Conservation (phyloP, 2,329 filamentous ascomycete species). For the Ceratocystis smalleyi region DNA sequence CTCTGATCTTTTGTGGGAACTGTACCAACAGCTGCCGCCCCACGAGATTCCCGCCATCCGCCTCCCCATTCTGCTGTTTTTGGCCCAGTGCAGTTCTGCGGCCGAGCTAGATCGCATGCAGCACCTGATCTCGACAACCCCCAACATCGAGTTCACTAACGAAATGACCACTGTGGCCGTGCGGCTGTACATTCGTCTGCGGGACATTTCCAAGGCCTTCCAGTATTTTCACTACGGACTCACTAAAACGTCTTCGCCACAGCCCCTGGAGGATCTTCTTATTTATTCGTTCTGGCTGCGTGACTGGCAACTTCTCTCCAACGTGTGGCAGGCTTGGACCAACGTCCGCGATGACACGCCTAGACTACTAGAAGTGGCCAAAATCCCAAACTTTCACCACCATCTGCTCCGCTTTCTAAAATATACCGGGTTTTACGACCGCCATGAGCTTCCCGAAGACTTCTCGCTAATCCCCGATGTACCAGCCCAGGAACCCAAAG, state of each 20-base stretch:
- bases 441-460: background rate
- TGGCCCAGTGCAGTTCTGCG: conserved; percentile 14
- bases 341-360: conserved; percentile 11
- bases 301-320: conserved; percentile 13
- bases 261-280: conserved; percentile 14
- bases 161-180: conserved; percentile 15
- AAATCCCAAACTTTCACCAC: conserved; percentile 12
- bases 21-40: conserved; percentile 3
- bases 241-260: conserved; percentile 9
- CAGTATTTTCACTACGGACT: conserved; percentile 14
- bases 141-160: conserved; percentile 9
- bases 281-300: conserved; percentile 15
- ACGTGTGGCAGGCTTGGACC: conserved; percentile 14
- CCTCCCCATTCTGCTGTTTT: conserved; percentile 9
- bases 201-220: conserved; percentile 15
- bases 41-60: background rate
- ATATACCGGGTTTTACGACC: conserved; percentile 7
- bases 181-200: conserved; percentile 14
- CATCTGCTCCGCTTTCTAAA: conserved; percentile 6
- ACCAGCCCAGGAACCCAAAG: background rate
- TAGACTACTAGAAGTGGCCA: conserved; percentile 6
- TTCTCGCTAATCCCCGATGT: conserved; percentile 5
- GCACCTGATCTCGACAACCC: conserved; percentile 14
- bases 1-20: conserved; percentile 14
- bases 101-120: conserved; percentile 16